Conservation (phyloP, 148 eudicot species). For the Linanthus parryae region DNA sequence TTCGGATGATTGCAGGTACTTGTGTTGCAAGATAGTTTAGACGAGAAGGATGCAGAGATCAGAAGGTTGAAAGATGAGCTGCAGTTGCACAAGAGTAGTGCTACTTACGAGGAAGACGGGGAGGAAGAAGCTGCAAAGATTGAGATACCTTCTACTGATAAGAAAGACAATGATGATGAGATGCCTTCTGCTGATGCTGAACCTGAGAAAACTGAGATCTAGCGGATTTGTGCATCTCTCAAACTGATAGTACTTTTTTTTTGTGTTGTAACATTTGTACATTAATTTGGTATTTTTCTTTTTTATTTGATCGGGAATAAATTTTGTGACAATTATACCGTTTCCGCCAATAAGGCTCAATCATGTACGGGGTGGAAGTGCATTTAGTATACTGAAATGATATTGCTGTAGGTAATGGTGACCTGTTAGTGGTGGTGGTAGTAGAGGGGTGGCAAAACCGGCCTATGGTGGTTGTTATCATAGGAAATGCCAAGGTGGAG, state of each 20-base stretch:
- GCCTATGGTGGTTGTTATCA: no score
- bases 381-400: no score
- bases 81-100: constrained; percentile 34
- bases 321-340: no score
- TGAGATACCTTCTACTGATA: no score
- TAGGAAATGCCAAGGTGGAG: no score
- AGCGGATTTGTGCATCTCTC: constrained; percentile 2
- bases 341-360: no score
- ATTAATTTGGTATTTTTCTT: constrained; percentile 10
- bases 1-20: constrained; percentile 41
- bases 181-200: constrained; percentile 11
- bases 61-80: constrained; percentile 52
- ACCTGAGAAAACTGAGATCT: constrained; percentile 17
- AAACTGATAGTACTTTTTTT: not conserved
- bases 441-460: no score
- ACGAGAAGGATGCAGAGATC: constrained; percentile 68
- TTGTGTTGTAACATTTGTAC: constrained; percentile 11
- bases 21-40: constrained; percentile 69
- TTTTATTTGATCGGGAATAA: not conserved
- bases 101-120: constrained; percentile 25
- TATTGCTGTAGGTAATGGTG: no score
- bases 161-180: constrained; percentile 28
- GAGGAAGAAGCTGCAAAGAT: no score
- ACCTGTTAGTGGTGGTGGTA: no score
- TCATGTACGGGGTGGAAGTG: no score